Percentiles rank a stretch among this genome's conserved stretches.
phyloP scores from a whole-genome alignment of 495 filamentous ascomycete species.

The Beverwykella pulmonaria region DNA sequence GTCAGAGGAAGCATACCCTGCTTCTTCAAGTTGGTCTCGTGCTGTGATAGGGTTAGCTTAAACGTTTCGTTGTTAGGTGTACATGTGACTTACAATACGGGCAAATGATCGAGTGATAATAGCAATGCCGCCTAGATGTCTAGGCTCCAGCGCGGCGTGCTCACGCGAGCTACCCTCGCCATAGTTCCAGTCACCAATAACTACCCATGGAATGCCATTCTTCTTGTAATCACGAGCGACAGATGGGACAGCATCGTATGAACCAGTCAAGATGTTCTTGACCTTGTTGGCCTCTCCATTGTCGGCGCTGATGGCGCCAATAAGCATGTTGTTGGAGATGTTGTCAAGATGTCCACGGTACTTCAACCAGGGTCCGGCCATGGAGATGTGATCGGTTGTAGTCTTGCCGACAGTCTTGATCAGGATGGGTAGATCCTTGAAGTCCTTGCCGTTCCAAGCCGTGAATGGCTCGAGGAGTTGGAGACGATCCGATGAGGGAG shows the following conservation, averaged over 20 bases:
- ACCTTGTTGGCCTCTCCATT: conserved; percentile 99
- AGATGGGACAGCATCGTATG: conserved; percentile 85
- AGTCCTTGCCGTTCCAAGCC: conserved; percentile 94
- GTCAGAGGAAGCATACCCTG: conserved; percentile 99
- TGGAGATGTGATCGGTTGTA: conserved; percentile 99
- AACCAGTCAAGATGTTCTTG: conserved; percentile 83
- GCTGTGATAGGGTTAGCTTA: conserved; percentile 47
- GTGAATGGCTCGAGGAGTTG: conserved; percentile 87
- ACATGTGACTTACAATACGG: conserved; percentile 69
- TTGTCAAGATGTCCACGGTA: conserved; percentile 99
- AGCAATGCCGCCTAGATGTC: conserved; percentile 94
- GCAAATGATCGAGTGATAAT: conserved; percentile 96
- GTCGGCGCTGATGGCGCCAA: conserved; percentile 92
- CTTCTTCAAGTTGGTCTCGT: conserved; percentile 99
- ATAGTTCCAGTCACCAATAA: conserved; percentile 99
- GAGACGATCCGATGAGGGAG: conserved; percentile 88
- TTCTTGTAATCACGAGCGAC: conserved; percentile 98
- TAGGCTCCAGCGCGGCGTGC: conserved; percentile 96
- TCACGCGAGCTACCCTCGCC: conserved; percentile 96
- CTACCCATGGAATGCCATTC: conserved; percentile 93
- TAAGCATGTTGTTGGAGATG: conserved; percentile 99
- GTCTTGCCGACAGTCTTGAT: conserved; percentile 99
- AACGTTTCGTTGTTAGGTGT: neutral
- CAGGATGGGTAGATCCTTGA: conserved; percentile 81
- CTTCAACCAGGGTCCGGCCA: conserved; percentile 99